A percentile compares a stretch with the other conserved stretches of the same genome.
phyloP scores from a whole-genome alignment of 2,329 filamentous ascomycete genomes.

The Ophiosphaerella narmari region DNA sequence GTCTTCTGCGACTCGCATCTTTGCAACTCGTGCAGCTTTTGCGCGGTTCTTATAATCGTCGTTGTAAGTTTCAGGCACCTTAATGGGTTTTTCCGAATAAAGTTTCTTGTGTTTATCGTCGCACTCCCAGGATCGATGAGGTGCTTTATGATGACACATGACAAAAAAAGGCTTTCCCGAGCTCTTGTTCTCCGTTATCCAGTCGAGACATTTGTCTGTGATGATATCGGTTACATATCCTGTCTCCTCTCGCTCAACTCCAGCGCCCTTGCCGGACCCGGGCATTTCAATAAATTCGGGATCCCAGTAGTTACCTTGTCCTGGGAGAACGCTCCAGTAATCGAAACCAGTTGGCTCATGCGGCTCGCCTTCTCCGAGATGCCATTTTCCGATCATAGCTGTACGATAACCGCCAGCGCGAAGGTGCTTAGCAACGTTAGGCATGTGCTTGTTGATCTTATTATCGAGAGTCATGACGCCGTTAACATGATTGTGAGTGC shows the following conservation, averaged over 20 bases:
- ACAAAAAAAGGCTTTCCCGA: constrained; percentile 55
- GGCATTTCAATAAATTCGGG: constrained; percentile 54
- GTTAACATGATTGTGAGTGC: constrained; percentile 60
- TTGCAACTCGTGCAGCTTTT: constrained; percentile 55
- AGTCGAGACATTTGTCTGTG: constrained; percentile 54
- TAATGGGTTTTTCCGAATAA: constrained; percentile 52
- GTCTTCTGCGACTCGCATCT: constrained; percentile 59
- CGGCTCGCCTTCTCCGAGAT: constrained; percentile 54
- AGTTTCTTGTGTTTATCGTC: constrained; percentile 55
- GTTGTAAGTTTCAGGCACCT: constrained; percentile 57
- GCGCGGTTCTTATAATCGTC: constrained; percentile 62
- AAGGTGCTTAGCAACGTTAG: constrained; percentile 59
- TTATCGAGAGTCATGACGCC: constrained; percentile 56
- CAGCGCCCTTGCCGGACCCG: constrained; percentile 17
- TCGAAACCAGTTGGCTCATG: constrained; percentile 53
- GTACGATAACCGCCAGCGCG: constrained; percentile 55
- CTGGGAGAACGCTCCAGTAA: constrained; percentile 57
- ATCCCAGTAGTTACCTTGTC: constrained; percentile 59
- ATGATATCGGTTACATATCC: constrained; percentile 61
- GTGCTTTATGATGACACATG: constrained; percentile 63
- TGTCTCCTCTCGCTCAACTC: not conserved
- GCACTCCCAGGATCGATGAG: constrained; percentile 59
- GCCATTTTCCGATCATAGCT: constrained; percentile 61
- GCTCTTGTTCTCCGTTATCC: constrained; percentile 4
- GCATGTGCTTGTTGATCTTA: constrained; percentile 56